Evolutionary conservation across 345 rosid genomes (phyloP), one percentile per base, ranked within the genome.

Genomic region (Ailanthus altissimus): DNA sequence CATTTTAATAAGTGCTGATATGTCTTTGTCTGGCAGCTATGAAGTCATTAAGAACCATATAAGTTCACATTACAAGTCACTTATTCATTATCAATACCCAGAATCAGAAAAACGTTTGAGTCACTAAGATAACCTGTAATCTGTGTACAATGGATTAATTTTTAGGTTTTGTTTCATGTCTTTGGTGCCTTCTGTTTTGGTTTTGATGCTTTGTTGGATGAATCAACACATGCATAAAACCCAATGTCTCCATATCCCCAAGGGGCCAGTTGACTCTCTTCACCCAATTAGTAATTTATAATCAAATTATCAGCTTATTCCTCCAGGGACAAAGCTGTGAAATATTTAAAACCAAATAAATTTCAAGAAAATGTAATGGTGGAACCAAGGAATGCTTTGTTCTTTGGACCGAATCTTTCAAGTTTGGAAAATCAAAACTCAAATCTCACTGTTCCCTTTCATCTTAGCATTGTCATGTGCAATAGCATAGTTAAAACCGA

Each of bases 391-490:
- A 67, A 50, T 25, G 23, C 60, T 62, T 62, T 13, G 43, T 62
- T 62, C 14, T 62, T 62, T 20, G 60, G 26, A 57, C 60, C 28
- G 8, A 20, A 57, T 57, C 28, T 57, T 57, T 25, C 60, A n/a
- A 42, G 43, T 49, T 69, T 15, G 3, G 23, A 69, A 36, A 25
- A 72, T 58, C 56, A 58, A 58, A 72, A 72, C 75, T 58, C 9
- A 64, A 38, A n/a, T 70, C 46, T 32, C 60, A 32, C 2, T 72
- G 75, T 56, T 72, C n/a, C 63, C 63, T 12, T 14, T 40, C 62
- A 54, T 42, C 51, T 58, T 11, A 25, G 25, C 66, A 72, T 11
- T 15, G 54, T 72, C 75, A 57, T 43, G 43, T 38, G 74, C 18
- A 32, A 70, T 18, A 54, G 26, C 59, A 54, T 45, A 1, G 11